Conservation (phyloP, 176 grass and related monocot species). For the Alopecurus myosuroides region DNA sequence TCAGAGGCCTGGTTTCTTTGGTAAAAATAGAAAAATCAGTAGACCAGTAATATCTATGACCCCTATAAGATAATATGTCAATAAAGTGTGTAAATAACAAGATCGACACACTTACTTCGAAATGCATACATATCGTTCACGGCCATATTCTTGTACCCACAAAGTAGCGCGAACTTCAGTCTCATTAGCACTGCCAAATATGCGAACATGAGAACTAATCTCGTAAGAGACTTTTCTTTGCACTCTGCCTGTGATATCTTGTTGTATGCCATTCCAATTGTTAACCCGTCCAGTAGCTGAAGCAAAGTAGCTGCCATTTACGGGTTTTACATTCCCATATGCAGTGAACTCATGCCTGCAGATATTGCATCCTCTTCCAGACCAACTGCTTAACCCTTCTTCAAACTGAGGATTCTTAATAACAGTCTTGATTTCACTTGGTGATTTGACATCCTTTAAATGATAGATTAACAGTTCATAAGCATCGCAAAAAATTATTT, state of each 20-base stretch:
- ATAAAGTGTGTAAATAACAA: not conserved
- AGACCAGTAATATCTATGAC: not conserved
- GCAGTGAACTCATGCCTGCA: constrained; percentile 56
- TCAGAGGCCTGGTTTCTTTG: constrained; percentile 75
- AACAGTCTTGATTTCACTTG: constrained; percentile 35
- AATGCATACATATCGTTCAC: constrained; percentile 72
- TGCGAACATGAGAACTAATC: constrained; percentile 63
- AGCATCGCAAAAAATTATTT: not conserved
- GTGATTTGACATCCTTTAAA: constrained; percentile 43
- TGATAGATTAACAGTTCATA: constrained; percentile 10
- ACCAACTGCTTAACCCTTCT: constrained; percentile 76
- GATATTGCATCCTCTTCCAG: constrained; percentile 97
- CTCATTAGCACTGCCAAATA: constrained; percentile 56
- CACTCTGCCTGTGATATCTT: constrained; percentile 82
- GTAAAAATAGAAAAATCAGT: constrained; percentile 12
- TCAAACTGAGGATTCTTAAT: constrained; percentile 79
- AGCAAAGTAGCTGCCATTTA: constrained; percentile 76
- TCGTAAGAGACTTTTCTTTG: constrained; percentile 69
- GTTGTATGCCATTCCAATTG: constrained; percentile 90
- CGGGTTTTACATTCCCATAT: constrained; percentile 53
- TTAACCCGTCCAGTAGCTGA: constrained; percentile 65
- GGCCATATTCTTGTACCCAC: constrained; percentile 87
- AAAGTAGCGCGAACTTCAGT: constrained; percentile 68
- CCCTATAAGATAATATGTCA: constrained; percentile 3
- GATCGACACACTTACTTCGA: constrained; percentile 65